Evolutionary conservation across 2,329 filamentous ascomycete genomes (phyloP).

Genomic region (Claviceps spartinae): DNA sequence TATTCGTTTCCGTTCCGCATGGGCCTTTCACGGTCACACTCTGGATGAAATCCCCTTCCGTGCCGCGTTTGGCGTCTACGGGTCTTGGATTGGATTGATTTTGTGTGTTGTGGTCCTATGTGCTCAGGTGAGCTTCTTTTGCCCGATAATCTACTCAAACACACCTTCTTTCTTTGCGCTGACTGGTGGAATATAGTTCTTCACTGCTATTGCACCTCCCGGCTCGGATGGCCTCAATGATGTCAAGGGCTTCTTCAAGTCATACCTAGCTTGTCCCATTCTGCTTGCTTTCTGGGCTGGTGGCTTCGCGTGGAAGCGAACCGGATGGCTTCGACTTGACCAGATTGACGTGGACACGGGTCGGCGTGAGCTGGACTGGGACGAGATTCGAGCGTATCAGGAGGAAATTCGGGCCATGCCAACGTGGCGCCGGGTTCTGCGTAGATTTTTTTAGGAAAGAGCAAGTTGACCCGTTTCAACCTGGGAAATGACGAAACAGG

Average conservation of each 20-base stretch:
- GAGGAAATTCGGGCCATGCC: constrained; percentile 7
- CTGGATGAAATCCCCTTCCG: constrained; percentile 53
- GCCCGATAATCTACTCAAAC: neutral
- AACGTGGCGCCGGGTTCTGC: constrained; percentile 7
- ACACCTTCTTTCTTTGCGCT: neutral
- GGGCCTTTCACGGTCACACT: constrained; percentile 41
- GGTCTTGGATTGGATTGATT: constrained; percentile 47
- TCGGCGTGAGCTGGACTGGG: constrained; percentile 52
- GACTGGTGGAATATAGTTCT: constrained; percentile 23
- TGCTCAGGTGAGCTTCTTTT: constrained; percentile 29
- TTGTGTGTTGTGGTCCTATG: constrained; percentile 40
- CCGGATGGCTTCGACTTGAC: constrained; percentile 40
- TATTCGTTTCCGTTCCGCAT: constrained; percentile 53
- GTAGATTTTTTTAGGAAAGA: constrained; percentile 5
- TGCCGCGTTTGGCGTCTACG: constrained; percentile 44
- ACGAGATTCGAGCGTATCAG: constrained; percentile 31
- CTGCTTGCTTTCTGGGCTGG: constrained; percentile 41
- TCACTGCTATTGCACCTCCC: constrained; percentile 30
- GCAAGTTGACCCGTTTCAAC: neutral
- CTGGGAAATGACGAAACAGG: too few relatives aligned
- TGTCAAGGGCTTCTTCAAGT: constrained; percentile 39
- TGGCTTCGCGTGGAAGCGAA: constrained; percentile 54
- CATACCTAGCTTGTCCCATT: constrained; percentile 40
- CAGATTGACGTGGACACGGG: constrained; percentile 58
- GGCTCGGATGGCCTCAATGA: constrained; percentile 17